These are phyloP conservation scores for Sinapis alba DNA, from an alignment of 441 rosid genomes.

Conservation along the genomic window DNA sequence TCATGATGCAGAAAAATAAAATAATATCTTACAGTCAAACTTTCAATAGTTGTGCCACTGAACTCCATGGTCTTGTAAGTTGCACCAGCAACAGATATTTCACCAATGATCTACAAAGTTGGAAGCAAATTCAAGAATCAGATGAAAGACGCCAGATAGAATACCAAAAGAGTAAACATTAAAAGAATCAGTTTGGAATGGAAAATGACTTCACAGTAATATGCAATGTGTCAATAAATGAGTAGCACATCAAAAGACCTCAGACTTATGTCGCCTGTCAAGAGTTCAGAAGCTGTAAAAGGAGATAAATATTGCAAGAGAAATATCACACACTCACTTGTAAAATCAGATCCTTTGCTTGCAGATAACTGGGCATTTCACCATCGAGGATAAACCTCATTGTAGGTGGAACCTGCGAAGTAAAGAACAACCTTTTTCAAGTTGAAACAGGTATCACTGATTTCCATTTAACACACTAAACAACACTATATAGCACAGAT, in stretches of 20 bases:
- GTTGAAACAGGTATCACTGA: constrained; percentile 6
- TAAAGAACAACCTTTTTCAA: background rate
- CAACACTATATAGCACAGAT: background rate
- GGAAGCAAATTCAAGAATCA: constrained; percentile 17
- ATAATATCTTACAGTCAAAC: constrained; percentile 67
- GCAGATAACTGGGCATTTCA: constrained; percentile 89
- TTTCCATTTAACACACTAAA: background rate
- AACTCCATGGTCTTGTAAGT: constrained; percentile 98
- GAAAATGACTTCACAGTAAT: constrained; percentile 14
- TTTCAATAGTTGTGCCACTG: constrained; percentile 86
- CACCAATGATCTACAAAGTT: constrained; percentile 84
- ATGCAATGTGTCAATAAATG: constrained; percentile 14
- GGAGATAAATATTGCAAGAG: constrained; percentile 4
- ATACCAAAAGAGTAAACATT: background rate
- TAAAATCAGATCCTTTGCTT: constrained; percentile 95
- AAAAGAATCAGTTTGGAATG: background rate
- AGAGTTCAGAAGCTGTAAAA: background rate
- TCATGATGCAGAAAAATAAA: background rate
- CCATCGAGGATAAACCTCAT: constrained; percentile 96
- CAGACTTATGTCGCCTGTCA: background rate
- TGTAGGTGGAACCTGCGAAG: constrained; percentile 86
- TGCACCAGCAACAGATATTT: constrained; percentile 96
- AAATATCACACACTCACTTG: constrained; percentile 62
- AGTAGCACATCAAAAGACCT: constrained; percentile 4
- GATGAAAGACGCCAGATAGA: constrained; percentile 9